phyloP scores from a whole-genome alignment of 2,329 filamentous ascomycete species.

The Thermoascus crustaceus region DNA sequence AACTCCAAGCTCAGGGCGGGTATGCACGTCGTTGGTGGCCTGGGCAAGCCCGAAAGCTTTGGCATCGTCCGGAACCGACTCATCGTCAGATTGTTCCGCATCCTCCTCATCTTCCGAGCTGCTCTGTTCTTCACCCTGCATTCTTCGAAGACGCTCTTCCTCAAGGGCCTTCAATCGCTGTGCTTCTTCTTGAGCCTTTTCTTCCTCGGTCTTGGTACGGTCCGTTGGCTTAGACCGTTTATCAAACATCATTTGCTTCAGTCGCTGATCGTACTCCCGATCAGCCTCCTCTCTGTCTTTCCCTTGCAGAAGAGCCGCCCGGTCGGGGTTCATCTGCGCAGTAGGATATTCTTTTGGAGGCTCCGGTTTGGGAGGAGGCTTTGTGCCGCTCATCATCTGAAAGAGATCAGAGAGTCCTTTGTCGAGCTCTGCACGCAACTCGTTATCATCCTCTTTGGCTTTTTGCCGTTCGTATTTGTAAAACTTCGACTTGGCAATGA shows the following conservation, averaged over 20 bases:
- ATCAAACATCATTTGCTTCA: constrained; percentile 77
- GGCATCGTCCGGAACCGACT: constrained; percentile 47
- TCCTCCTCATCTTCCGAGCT: constrained; percentile 38
- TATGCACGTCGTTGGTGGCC: constrained; percentile 25
- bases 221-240: constrained; percentile 77
- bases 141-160: constrained; percentile 70
- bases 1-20: constrained; percentile 51
- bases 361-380: constrained; percentile 45
- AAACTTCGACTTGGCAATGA: constrained; percentile 93
- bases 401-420: constrained; percentile 73
- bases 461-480: constrained; percentile 93
- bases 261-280: constrained; percentile 76
- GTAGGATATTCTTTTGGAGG: constrained; percentile 35
- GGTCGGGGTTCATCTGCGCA: constrained; percentile 54
- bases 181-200: constrained; percentile 70
- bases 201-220: constrained; percentile 84
- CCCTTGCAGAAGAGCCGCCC: constrained; percentile 52
- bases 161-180: constrained; percentile 72
- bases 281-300: constrained; percentile 62
- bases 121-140: constrained; percentile 71
- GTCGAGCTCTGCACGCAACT: constrained; percentile 74
- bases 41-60: constrained; percentile 56
- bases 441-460: constrained; percentile 86
- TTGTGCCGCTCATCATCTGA: constrained; percentile 55
- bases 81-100: constrained; percentile 39